phyloP scores from a whole-genome alignment of 2,329 filamentous ascomycete genomes.

The Exophiala mesophila region DNA sequence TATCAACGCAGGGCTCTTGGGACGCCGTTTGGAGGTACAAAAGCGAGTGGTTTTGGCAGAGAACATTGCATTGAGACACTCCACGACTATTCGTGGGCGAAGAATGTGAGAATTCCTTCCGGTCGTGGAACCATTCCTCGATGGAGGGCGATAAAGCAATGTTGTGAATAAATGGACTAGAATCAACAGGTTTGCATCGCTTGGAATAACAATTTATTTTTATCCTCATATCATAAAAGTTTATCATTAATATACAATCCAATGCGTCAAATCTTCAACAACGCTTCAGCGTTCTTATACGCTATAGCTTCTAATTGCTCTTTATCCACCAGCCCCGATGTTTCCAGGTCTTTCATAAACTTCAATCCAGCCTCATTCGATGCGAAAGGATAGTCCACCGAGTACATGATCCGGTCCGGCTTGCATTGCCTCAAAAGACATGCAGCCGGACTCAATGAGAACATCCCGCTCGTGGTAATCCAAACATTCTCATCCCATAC shows the following conservation, averaged over 20 bases:
- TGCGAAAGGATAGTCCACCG: conserved; percentile 54
- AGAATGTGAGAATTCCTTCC: conserved; percentile 45
- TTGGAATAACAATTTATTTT: too few species aligned
- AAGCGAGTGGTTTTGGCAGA: conserved; percentile 71
- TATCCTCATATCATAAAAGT: too few species aligned
- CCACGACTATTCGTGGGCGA: conserved; percentile 58
- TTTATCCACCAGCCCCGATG: conserved; percentile 45
- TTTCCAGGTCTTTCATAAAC: conserved; percentile 41
- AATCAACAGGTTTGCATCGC: too few species aligned
- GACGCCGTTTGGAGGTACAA: conserved; percentile 66
- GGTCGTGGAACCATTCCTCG: conserved; percentile 1
- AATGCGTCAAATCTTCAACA: too few species aligned
- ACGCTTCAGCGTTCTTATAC: conserved; percentile 47
- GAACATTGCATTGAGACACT: conserved; percentile 55
- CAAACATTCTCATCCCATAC: conserved; percentile 43
- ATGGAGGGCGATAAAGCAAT: too few species aligned
- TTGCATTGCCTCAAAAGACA: conserved; percentile 28
- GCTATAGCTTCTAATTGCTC: conserved; percentile 47
- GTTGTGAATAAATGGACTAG: too few species aligned
- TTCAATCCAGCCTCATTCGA: conserved; percentile 44
- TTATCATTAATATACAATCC: too few species aligned
- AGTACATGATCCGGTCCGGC: conserved; percentile 51
- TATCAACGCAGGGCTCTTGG: conserved; percentile 28
- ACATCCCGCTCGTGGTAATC: conserved; percentile 53
- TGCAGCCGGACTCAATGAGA: conserved; percentile 44